Conservation (phyloP, 768 basidiomycete genomes). For the Sporobolomyces phaffii region DNA sequence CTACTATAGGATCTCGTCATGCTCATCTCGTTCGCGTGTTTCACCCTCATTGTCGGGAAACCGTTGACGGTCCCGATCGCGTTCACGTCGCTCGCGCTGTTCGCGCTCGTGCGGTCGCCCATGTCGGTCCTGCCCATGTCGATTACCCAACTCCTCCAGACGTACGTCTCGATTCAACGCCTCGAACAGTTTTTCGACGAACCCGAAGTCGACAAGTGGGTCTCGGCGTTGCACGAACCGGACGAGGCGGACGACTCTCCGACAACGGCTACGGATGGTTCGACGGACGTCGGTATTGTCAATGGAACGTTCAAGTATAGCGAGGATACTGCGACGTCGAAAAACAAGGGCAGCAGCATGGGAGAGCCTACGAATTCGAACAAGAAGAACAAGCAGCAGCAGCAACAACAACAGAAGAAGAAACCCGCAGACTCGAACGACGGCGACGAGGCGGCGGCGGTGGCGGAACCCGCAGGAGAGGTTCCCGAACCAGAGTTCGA, state of each 20-base stretch:
- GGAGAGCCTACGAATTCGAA: neutral
- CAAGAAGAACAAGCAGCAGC: too few relatives aligned
- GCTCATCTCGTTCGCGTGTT: slow-evolving; percentile 31
- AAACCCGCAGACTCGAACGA: neutral
- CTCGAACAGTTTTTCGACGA: slow-evolving; percentile 47
- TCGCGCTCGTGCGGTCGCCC: slow-evolving; percentile 45
- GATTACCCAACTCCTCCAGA: slow-evolving; percentile 21
- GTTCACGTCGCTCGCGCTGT: slow-evolving; percentile 81
- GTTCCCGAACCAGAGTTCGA: slow-evolving; percentile 26
- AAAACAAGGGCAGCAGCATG: neutral
- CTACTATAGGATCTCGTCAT: slow-evolving; percentile 19
- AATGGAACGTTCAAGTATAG: slow-evolving; percentile 7
- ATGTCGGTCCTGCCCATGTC: slow-evolving; percentile 29
- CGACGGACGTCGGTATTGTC: neutral
- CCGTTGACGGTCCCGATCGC: slow-evolving; percentile 70
- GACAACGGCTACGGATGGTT: neutral
- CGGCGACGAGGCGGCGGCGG: neutral
- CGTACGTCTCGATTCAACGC: slow-evolving; percentile 43
- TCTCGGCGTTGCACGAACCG: slow-evolving; percentile 38
- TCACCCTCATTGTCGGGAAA: slow-evolving; percentile 54
- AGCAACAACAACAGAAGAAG: neutral
- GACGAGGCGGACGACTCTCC: slow-evolving; percentile 29
- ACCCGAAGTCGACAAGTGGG: slow-evolving; percentile 47
- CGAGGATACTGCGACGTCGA: neutral
- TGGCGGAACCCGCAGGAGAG: neutral